Evolutionary conservation across 129 eudicot genomes (phyloP), one percentile per base, ranked within the genome.

Genomic region (Cynara cardunculus): DNA sequence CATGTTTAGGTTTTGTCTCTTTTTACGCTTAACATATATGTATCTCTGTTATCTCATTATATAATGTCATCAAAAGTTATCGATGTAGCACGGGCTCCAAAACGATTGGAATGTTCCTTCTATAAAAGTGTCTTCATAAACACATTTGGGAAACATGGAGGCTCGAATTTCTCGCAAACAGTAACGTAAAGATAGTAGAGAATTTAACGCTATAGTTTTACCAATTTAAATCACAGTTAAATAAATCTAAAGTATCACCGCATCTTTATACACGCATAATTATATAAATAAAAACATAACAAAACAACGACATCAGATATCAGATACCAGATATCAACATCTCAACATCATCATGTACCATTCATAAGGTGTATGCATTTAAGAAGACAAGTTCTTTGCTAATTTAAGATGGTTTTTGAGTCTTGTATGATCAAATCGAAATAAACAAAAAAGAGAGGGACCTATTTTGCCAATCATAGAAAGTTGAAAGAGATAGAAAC

Each of bases 401-500:
- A 46, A 49, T 27, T 21, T 53, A 53, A 28, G 18, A 28, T 5
- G 8, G 25, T 39, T 39, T 39, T 78, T 53, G 12, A 69, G 19
- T 28, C 70, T 78, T 16, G 7, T 25, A 41, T 26, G 82, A 5
- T 78, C 3, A 62, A 8, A 53, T 14, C 7, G 4, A 7, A 28
- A 27, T 16, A 28, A 56, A 53, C 21, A 18, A 69, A 32, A 7
- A 27, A 68, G 46, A 71, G 18, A 21, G 7, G 34, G 24, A 35
- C 46, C 64, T 32, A 13, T 74, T 56, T 32, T 49, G 49, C 25
- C 66, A 74, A 68, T 78, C 74, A 21, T 82, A 26, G 41, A 32
- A 69, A 72, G 68, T 30, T 73, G 61, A 53, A 53, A 71, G 74
- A n/a, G 61, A 74, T 65, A 56, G 61, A 19, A 59, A 25, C 78